Evolutionary conservation across 192 early-diverging fungal genomes (phyloP), one percentile per base, ranked within the genome.

Genomic region (Umbelopsis sp.): DNA sequence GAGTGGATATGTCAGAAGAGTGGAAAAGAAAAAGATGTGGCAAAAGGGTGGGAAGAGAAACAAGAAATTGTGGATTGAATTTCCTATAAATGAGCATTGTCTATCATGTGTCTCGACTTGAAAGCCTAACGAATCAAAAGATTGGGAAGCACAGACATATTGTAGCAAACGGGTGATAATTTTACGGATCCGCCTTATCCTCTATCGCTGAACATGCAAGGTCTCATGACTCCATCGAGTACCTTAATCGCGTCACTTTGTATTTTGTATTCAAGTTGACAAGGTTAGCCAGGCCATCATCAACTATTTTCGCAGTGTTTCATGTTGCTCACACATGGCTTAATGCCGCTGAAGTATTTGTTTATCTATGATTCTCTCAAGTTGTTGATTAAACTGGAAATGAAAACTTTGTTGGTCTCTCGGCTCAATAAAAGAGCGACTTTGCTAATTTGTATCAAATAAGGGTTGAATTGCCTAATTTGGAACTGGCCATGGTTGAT

Each of bases 61-160:
- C 37, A 9, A 41, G 37, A 41, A 9, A 41, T 41, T 41, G 2
- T 6, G 37, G 37, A 41, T 41, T 41, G 37, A 30, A 61, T 61
- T 61, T 61, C 18, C 55, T 61, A 61, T 37, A 61, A 35, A 55
- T 25, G 55, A 61, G 55, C 33, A 61, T 61, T 61, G 27, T 61
- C 25, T 61, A 61, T 61, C 55, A 61, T 61, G 55, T 61, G 55
- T 61, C 55, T 61, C 55, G 55, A 61, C 55, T 61, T 33, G 27
- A 61, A 61, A 35, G 55, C 55, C 55, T 61, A 30, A 61, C 55
- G 55, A 61, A 61, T 61, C 55, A 61, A 33, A 49, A 61, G 55
- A 16, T 35, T 61, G 27, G 55, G 55, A 25, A 61, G 55, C 55
- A 61, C 55, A 61, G 55, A 61, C 55, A 61, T 61, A 61, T 35